Conservation (phyloP, 2,329 filamentous ascomycete genomes). For the Epichloe hybrida region DNA sequence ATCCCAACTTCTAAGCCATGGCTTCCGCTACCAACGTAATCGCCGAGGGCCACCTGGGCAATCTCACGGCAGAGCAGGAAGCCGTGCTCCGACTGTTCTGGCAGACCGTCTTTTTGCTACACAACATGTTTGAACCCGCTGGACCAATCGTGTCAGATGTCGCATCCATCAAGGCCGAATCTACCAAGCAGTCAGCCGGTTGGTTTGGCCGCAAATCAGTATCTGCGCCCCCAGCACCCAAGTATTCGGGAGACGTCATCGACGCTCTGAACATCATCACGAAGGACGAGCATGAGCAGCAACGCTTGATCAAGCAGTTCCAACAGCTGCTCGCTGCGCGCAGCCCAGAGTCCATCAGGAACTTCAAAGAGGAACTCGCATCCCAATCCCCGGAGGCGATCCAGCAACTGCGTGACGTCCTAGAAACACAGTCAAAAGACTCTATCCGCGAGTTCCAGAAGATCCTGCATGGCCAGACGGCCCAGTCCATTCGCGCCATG, state of each 20-base stretch:
- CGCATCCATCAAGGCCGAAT: background rate
- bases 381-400: background rate
- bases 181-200: background rate
- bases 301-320: background rate
- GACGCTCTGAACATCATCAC: background rate
- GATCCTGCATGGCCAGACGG: background rate
- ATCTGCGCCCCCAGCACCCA: background rate
- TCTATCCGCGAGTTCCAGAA: constrained; percentile 1
- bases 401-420: background rate
- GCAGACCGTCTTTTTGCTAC: constrained; percentile 1
- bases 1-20: background rate
- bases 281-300: background rate
- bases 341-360: constrained; percentile 1
- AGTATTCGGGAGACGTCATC: background rate
- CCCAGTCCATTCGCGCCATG: constrained; percentile 5
- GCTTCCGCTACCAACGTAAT: background rate
- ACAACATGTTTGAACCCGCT: background rate
- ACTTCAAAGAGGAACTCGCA: background rate
- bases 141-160: background rate
- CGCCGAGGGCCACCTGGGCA: background rate
- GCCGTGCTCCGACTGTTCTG: background rate
- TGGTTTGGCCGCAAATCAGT: background rate
- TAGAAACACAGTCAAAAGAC: background rate
- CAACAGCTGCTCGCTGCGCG: background rate
- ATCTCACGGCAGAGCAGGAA: background rate